Evolutionary conservation across 768 basidiomycete species (phyloP).

Genomic region (Russula sp.): DNA sequence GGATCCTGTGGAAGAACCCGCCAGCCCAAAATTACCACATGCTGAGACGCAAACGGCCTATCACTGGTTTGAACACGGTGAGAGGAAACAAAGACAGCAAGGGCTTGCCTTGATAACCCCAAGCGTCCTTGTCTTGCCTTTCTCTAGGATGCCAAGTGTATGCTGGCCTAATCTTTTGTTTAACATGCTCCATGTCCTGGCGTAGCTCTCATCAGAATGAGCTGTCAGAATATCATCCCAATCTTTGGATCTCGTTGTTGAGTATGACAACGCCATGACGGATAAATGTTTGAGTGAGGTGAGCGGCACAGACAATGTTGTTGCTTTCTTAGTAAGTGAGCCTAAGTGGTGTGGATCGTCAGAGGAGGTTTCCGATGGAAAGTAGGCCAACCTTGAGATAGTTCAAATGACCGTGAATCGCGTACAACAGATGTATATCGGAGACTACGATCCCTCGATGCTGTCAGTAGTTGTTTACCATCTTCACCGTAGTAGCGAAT

Average conservation of each 20-base stretch:
- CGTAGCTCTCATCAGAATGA: slow-evolving; percentile 74
- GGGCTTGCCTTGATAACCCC: slow-evolving; percentile 67
- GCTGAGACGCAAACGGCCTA: slow-evolving; percentile 84
- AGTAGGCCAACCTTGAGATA: slow-evolving; percentile 70
- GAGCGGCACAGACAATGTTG: slow-evolving; percentile 66
- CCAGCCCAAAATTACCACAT: slow-evolving; percentile 93
- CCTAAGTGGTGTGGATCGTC: slow-evolving; percentile 38
- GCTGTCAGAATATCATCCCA: slow-evolving; percentile 98
- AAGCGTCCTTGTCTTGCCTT: slow-evolving; percentile 40
- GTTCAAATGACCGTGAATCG: slow-evolving; percentile 89
- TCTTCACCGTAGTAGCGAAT: slow-evolving; percentile 97
- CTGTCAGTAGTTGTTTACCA: slow-evolving; percentile 87
- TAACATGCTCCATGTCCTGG: slow-evolving; percentile 82
- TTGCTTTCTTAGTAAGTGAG: slow-evolving; percentile 76
- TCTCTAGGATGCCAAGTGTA: slow-evolving; percentile 51
- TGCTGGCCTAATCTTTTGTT: slow-evolving; percentile 77
- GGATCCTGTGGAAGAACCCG: slow-evolving; percentile 69
- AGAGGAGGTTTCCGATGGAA: not conserved
- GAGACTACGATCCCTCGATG: slow-evolving; percentile 82
- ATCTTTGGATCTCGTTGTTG: slow-evolving; percentile 76
- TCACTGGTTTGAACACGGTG: not conserved
- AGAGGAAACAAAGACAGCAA: not conserved
- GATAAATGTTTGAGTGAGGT: slow-evolving; percentile 80
- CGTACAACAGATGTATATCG: slow-evolving; percentile 89
- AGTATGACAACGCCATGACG: slow-evolving; percentile 70